Conservation (phyloP, 371 early-diverging fungal species). For the Mortierella sp. region DNA sequence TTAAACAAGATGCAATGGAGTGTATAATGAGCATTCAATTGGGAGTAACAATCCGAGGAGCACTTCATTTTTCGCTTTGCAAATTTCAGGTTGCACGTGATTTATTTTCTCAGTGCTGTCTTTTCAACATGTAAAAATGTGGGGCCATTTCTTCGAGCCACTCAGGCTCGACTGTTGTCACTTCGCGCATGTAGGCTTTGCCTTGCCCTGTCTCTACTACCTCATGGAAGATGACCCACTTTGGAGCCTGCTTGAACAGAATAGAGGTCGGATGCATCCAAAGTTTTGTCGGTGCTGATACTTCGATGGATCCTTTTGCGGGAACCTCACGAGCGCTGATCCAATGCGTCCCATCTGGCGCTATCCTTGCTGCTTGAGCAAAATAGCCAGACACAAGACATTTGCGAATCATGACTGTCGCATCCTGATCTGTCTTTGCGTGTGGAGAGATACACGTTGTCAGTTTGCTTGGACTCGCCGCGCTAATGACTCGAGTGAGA, state of each 20-base stretch:
- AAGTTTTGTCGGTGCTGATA: conserved; percentile 33
- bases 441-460: conserved; percentile 60
- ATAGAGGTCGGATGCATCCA: conserved; percentile 84
- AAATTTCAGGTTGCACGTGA: neutral
- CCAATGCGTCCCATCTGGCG: conserved; percentile 75
- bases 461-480: conserved; percentile 42
- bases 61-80: too few relatives aligned
- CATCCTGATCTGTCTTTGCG: conserved; percentile 30
- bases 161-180: conserved; percentile 81
- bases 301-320: neutral
- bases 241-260: conserved; percentile 78
- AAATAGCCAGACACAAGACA: conserved; percentile 85
- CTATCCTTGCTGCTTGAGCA: conserved; percentile 79
- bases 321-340: conserved; percentile 53
- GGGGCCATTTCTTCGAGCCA: conserved; percentile 84
- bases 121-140: conserved; percentile 61
- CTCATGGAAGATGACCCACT: conserved; percentile 88
- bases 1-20: conserved; percentile 10
- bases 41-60: neutral
- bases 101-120: neutral
- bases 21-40: neutral
- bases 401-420: conserved; percentile 66
- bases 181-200: conserved; percentile 80
- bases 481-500: conserved; percentile 56
- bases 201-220: conserved; percentile 75